Evolutionary conservation across 2,329 filamentous ascomycete genomes (phyloP).

Genomic region (Fusarium bactridioides): DNA sequence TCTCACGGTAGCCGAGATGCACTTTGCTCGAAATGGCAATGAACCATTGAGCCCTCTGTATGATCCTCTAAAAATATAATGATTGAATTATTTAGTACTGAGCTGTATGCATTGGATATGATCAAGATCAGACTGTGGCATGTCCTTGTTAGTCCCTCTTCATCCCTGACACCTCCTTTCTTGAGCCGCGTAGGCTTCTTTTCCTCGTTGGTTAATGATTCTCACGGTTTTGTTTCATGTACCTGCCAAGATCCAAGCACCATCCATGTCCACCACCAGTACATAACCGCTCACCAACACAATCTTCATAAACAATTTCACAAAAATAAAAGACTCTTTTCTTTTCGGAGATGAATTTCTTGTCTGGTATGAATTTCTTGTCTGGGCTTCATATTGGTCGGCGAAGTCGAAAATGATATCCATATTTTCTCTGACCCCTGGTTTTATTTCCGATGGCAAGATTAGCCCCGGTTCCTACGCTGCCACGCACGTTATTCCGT

Average conservation of each 20-base stretch:
- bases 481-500: background rate
- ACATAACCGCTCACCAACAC: constrained; percentile 3
- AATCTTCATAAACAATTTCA: background rate
- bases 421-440: constrained; percentile 21
- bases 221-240: constrained; percentile 31
- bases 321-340: background rate
- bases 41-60: background rate
- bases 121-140: background rate
- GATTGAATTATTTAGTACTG: background rate
- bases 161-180: constrained; percentile 29
- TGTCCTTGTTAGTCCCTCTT: background rate
- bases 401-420: background rate
- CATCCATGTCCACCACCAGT: constrained; percentile 5
- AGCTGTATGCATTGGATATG: background rate
- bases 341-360: background rate
- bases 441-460: constrained; percentile 19
- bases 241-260: constrained; percentile 16
- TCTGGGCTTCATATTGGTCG: background rate
- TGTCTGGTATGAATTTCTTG: background rate
- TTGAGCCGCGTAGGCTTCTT: constrained; percentile 25
- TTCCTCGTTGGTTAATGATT: constrained; percentile 29
- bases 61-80: background rate
- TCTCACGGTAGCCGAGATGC: background rate
- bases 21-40: constrained; percentile 1
- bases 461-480: constrained; percentile 9